Base-by-base conservation (phyloP, 805 yeast genomes). In the Wickerhamomyces xylosicus region DNA sequence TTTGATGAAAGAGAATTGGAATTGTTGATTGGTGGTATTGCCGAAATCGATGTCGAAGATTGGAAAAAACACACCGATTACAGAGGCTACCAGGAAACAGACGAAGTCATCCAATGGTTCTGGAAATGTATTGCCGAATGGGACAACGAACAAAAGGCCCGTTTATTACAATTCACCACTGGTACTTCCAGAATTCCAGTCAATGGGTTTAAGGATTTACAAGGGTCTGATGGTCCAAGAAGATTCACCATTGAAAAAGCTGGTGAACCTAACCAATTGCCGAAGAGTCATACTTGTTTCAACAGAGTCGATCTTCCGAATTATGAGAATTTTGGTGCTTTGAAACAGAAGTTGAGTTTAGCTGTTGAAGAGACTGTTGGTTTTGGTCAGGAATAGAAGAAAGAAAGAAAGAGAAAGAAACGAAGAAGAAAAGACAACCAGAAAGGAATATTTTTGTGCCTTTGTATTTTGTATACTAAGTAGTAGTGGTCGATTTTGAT, bases 321-420 rank as follows among this genome's bases (percentile, higher is more conserved):
- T 41, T 92, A 92, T 62, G 72, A 71, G 42, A 89, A 83, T 56
- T 85, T 74, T 59, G 95, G 83, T 38, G 70, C 84, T 38, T 64
- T 92, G 71, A 85, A 77, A 56, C 92, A 86, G 63, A 92, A 92
- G 62, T 72, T 92, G 53, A 82, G 95, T 28, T 71, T 90, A 60
- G 99, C 99, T 22, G 97, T 92, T 31, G 99, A 92, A 62, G 97
- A 92, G 66, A 92, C 99, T 14, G 92, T 92, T 58, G 99, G 99
- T 36, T 92, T 92, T 59, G 98, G 98, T 43, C 97, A 92, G 67
- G 98, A 92, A 70, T 90, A 38, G 41, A 38, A n/a, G n/a, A n/a
- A n/a, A n/a, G n/a, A n/a, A n/a, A n/a, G n/a, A n/a, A n/a, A n/a
- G n/a, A n/a, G n/a, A n/a, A n/a, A n/a, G n/a, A n/a, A n/a, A n/a